Evolutionary conservation across 306 rosid genomes (phyloP), one percentile per base, ranked within the genome.

Genomic region (Pueraria montana): DNA sequence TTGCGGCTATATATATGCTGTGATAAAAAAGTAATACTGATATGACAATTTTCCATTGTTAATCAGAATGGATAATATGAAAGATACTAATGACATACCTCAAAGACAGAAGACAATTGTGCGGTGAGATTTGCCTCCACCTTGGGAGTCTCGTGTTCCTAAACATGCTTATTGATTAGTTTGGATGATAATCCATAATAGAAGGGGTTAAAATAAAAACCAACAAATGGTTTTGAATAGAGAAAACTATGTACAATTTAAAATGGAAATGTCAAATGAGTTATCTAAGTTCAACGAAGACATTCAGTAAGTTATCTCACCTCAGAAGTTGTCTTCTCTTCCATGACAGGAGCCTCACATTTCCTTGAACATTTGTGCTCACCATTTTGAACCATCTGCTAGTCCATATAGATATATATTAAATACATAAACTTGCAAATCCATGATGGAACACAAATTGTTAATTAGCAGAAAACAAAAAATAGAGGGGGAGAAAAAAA

Each of bases 321-420:
- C 90, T 89, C 91, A 49, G 86, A 58, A 84, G 69, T 64, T 61
- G 83, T 76, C 88, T 85, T 89, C 89, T 84, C 88, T 8, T 88
- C 93, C 14, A 70, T 55, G 11, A 56, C 73, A 34, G 42, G 82
- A 46, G 43, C 16, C 64, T 70, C 87, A 4, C 65, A 64, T 88
- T 80, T 89, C 17, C 48, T 86, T 72, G 89, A 62, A 58, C 97
- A 87, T 89, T 91, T 90, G 85, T 91, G 97, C 42, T 76, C 88
- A 20, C 98, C 99, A 70, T 89, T 86, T 58, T 86, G 92, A 89
- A 96, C 98, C 94, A 89, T 92, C 98, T 96, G 93, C 63, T 84
- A 71, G 78, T 77, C 50, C 90, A 85, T 77, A 61, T 74, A 55
- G 46, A 64, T 64, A 34, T 45, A 66, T 32, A 40, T 83, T 78